Percentiles rank a stretch among this genome's conserved stretches.
Evolutionary conservation across 2,329 filamentous ascomycete genomes (phyloP).

Genomic region (Aphanoascus verrucosus): DNA sequence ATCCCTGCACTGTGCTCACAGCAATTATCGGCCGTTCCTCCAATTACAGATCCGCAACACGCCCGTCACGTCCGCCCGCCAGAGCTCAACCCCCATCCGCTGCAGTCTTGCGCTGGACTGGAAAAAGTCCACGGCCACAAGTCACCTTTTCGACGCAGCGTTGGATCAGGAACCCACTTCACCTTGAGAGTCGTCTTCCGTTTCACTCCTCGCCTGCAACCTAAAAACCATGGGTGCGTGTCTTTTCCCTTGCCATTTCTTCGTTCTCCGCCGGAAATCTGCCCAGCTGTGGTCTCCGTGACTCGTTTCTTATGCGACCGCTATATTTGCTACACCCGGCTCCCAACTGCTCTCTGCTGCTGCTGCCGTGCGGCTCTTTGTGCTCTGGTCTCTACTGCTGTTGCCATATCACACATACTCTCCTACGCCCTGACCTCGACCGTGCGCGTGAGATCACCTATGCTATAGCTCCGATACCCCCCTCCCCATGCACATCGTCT

Average conservation of each 20-base stretch:
- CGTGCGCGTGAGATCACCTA: background rate
- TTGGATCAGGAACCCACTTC: slow-evolving; percentile 9
- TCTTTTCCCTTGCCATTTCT: slow-evolving; percentile 9
- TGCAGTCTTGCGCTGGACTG: slow-evolving; percentile 6
- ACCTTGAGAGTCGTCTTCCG: slow-evolving; percentile 11
- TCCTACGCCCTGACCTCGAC: background rate
- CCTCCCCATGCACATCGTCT: slow-evolving; percentile 2
- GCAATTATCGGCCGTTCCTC: slow-evolving; percentile 10
- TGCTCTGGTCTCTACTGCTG: background rate
- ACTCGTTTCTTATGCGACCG: background rate
- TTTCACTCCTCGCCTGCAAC: slow-evolving; percentile 15
- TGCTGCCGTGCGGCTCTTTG: slow-evolving; percentile 1
- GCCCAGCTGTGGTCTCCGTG: background rate
- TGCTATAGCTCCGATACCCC: background rate
- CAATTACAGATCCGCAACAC: slow-evolving; percentile 9
- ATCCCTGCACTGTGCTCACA: slow-evolving; percentile 10
- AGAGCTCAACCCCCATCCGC: slow-evolving; percentile 8
- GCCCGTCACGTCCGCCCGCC: background rate
- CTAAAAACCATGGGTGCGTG: slow-evolving; percentile 18
- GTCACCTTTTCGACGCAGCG: slow-evolving; percentile 5
- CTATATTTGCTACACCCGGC: background rate
- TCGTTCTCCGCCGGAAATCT: background rate
- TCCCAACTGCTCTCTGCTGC: background rate
- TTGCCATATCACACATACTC: background rate
- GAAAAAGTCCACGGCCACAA: slow-evolving; percentile 5